These are phyloP conservation scores for Tetradesmus obliquus DNA, from an alignment of 139 green algal genomes.

Conservation along the genomic window DNA sequence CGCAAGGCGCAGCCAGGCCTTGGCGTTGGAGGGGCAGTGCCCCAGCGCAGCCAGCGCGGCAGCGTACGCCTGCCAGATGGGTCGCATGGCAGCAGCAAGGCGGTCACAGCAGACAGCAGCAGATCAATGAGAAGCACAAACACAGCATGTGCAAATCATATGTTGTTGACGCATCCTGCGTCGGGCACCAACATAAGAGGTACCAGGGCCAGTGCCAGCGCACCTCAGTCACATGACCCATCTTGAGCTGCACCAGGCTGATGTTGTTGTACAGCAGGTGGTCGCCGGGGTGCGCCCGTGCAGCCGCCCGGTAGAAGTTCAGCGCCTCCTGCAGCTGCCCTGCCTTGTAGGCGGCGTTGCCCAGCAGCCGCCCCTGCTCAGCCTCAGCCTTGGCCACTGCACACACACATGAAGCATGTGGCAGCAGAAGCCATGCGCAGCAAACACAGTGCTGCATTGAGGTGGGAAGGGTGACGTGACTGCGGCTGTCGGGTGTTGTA, in stretches of 20 bases:
- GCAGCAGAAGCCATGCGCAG: too few relatives aligned
- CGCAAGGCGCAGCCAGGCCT: not conserved
- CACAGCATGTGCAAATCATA: not conserved
- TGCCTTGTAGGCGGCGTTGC: not conserved
- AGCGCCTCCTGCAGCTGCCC: not conserved
- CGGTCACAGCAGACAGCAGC: too few relatives aligned
- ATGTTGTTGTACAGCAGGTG: slow-evolving; percentile 15
- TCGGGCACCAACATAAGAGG: too few relatives aligned
- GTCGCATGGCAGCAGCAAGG: not conserved
- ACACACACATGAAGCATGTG: too few relatives aligned
- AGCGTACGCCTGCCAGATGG: not conserved
- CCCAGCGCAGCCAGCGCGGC: not conserved
- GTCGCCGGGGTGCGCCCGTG: not conserved
- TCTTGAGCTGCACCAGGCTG: not conserved
- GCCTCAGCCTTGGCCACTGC: not conserved
- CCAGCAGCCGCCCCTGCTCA: not conserved
- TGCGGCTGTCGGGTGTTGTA: too few relatives aligned
- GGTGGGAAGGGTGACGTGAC: too few relatives aligned
- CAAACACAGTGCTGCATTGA: too few relatives aligned
- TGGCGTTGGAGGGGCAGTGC: not conserved
- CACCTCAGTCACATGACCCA: not conserved
- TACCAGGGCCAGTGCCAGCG: not conserved
- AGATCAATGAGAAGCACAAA: not conserved
- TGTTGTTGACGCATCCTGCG: not conserved
- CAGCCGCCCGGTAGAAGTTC: not conserved